Evolutionary conservation across 2,329 filamentous ascomycete genomes (phyloP), one percentile per base, ranked within the genome.

Genomic region (Calycina herbarum): DNA sequence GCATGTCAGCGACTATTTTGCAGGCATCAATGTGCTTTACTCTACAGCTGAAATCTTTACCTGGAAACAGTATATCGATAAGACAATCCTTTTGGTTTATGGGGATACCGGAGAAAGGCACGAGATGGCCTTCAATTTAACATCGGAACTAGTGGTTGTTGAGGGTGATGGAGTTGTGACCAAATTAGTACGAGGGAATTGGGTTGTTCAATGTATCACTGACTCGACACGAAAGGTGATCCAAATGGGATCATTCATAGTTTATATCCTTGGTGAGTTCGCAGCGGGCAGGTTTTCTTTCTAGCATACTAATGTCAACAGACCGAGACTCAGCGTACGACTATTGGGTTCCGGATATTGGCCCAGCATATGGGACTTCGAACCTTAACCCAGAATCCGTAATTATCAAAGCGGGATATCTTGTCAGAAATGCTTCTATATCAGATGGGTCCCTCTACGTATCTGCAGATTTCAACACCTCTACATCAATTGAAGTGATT

Each of bases 391-490:
- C 71, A 76, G 45, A 71, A 24, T 82, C 77, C 5, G 80, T 90
- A 24, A 86, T 92, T 51, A 76, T 89, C 61, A 85, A 88, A 66
- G 88, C 84, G 0, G 85, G 86, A 15, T 90, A 91, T 71, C 81
- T 92, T 0, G 74, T 90, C 42, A 84, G 89, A 8, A 86, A 83
- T 0, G 87, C 87, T 0, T 81, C 82, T 2, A 75, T 89, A 1
- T 71, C 83, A 5, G 85, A 82, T 1, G 79, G 78, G 17, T 81
- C 82, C 0, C 79, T 94, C 5, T 80, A 83, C 13, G 76, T 94
- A 2, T 85, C 84, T 5, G 91, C 89, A 2, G 91, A 94, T 72
- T 82, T 94, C 68, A 94, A 94, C 71, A 76, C 81, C 0, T 92
- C 90, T 0, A 87, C 88, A 0, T 72, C 83, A 0, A 76, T 94